These are phyloP conservation scores for Cronartium quercuum DNA, from an alignment of 1,284 basidiomycete species.

Conservation along the genomic window DNA sequence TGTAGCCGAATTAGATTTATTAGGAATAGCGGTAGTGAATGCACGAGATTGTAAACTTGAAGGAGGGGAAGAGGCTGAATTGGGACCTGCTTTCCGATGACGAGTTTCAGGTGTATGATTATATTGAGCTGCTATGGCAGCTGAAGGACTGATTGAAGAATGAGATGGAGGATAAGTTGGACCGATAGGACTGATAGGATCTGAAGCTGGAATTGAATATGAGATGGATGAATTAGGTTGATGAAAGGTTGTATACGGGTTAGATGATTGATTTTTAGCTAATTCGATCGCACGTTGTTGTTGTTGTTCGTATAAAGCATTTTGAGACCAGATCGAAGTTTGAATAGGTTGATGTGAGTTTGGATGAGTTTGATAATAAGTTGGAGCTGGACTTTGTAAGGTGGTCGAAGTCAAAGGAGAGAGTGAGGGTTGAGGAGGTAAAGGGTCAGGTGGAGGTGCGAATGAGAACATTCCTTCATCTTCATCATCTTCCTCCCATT, in stretches of 20 bases:
- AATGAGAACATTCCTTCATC: constrained; percentile 46
- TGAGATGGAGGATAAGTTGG: constrained; percentile 31
- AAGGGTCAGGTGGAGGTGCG: constrained; percentile 36
- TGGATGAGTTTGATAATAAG: constrained; percentile 10
- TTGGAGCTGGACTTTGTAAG: constrained; percentile 4
- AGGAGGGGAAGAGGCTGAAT: neutral
- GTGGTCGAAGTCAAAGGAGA: constrained; percentile 3
- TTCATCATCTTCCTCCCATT: constrained; percentile 42
- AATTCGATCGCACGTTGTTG: neutral
- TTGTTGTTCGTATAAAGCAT: constrained; percentile 6
- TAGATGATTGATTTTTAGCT: neutral
- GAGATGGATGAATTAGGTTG: neutral
- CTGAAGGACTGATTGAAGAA: constrained; percentile 8
- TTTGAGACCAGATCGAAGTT: neutral
- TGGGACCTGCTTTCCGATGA: constrained; percentile 6
- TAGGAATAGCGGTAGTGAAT: constrained; percentile 26
- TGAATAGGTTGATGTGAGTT: neutral
- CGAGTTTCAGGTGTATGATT: constrained; percentile 22
- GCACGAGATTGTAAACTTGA: constrained; percentile 2
- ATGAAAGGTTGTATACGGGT: neutral
- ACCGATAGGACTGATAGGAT: neutral
- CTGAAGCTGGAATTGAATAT: constrained; percentile 1
- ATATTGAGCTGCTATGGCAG: constrained; percentile 34
- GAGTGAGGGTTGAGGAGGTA: neutral
- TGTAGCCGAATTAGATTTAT: constrained; percentile 9